Evolutionary conservation across 805 yeast genomes (phyloP), one percentile per base, ranked within the genome.

Genomic region (Candida ulmi): DNA sequence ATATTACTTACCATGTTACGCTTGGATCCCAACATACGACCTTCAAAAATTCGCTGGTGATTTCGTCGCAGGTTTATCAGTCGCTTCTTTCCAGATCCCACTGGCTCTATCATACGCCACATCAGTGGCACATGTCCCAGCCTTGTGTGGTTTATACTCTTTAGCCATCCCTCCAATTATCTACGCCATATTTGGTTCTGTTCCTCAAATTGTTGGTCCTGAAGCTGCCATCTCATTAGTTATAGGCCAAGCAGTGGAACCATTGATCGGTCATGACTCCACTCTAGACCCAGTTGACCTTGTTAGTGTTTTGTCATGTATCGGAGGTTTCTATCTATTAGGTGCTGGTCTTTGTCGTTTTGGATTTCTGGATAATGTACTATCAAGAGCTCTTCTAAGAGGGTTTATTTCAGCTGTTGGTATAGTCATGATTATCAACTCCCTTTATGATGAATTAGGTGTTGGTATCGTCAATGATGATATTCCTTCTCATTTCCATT

Each of bases 81-180:
- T 90, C 27, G 96, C 96, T 0, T 82, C 93, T 5, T 91, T 88
- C 61, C 97, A 90, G 58, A 78, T 91, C 36, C 98, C 99, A 1
- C 66, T 91, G 39, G 83, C 88, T 45, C 47, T 68, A 36, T 68
- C 74, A 0, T 83, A 83, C 53, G 93, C 96, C 4, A 80, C 87
- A 0, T 80, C 95, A 0, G 68, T 88, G 33, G 95, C 95, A 2
- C 87, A 81, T 51, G 81, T 87, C 11, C 91, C 93, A 11, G 86
- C 95, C 0, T 60, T 83, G 3, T 77, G 83, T 47, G 96, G 96
- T 0, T 66, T 90, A 8, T 74, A 80, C 47, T 86, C 88, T 0
- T 69, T 88, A 35, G 80, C 86, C 1, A 67, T 84, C 3, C 87
- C 93, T 0, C 95, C 96, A 0, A 62, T 83, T n/a, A 63, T 85